Percentiles rank a stretch among this genome's conserved stretches.
Evolutionary conservation across 345 rosid genomes (phyloP).

Genomic region (Eucalyptus regnans): DNA sequence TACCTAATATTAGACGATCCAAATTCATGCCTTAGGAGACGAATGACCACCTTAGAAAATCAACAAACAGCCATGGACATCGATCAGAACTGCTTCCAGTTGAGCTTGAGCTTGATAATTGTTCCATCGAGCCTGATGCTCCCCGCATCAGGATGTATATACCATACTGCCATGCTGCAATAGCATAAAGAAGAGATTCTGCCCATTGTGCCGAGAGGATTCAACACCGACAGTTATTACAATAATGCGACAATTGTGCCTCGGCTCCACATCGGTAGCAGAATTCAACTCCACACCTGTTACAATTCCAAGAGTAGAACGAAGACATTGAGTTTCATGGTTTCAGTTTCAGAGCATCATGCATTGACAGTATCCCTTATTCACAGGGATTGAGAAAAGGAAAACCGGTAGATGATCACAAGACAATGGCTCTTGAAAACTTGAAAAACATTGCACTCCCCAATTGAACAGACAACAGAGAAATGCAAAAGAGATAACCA

Average conservation of each 20-base stretch:
- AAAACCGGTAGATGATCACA: not conserved
- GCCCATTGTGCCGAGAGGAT: not conserved
- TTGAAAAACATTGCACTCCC: not conserved
- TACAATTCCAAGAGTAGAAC: not conserved
- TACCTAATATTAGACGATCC: not conserved
- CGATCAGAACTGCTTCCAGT: not conserved
- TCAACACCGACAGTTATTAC: constrained; percentile 2
- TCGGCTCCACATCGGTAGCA: constrained; percentile 29
- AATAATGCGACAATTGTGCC: not conserved
- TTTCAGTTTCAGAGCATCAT: not conserved
- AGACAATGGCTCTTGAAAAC: not conserved
- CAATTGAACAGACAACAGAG: not conserved
- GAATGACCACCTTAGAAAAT: not conserved
- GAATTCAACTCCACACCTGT: constrained; percentile 35
- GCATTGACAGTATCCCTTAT: not conserved
- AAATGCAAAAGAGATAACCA: not conserved
- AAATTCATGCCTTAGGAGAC: not conserved
- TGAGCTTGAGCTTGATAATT: not conserved
- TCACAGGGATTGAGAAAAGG: not conserved
- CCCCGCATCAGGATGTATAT: not conserved
- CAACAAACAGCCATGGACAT: not conserved
- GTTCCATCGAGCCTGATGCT: not conserved
- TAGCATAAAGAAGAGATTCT: not conserved
- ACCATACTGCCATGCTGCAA: not conserved
- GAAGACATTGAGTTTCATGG: not conserved